Evolutionary conservation across 2,329 filamentous ascomycete species (phyloP), one percentile per base, ranked within the genome.

Genomic region (Curvularia lunata): DNA sequence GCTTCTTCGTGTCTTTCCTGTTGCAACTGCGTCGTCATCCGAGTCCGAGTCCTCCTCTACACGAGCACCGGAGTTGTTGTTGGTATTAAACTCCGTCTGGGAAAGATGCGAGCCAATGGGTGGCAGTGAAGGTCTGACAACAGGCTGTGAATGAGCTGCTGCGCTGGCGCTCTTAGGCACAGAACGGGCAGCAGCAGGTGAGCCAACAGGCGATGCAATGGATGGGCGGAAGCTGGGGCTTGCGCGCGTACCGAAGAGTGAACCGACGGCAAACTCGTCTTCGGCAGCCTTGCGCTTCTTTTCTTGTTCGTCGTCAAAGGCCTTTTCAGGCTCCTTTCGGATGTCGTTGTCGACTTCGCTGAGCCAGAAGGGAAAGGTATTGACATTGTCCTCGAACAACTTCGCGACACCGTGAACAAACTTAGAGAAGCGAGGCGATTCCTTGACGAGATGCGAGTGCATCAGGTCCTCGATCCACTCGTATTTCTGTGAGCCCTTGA

Each of bases 321-420:
- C 94, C 62, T 86, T 85, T 74, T 95, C 91, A 0, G 95, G 95
- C 73, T 98, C 93, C 74, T 91, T 92, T 66, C 94, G 89, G 72
- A 99, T 99, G 73, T 99, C 95, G 30, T 86, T 91, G 73, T 97
- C 94, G 42, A 98, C 84, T 62, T 96, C 91, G 69, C 89, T 89
- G 32, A 98, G 85, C 95, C 95, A 99, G 81, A 98, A 97, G 13
- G 95, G 95, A 71, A 98, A 88, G 62, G 87, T 93, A 79, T 98
- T 98, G 76, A 99, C 93, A 71, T 97, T 87, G 77, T 99, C 81
- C 70, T 98, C 95, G 67, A 98, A 98, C 2, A 99, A 83, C 38
- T 89, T 88, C 7, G 94, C 93, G 4, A 96, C 88, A 60, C 95
- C 95, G 70, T 99, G 94, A 2, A 96, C 90, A 68, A 98, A 99